phyloP scores from a whole-genome alignment of 345 rosid species.

The Camelina neglecta region DNA sequence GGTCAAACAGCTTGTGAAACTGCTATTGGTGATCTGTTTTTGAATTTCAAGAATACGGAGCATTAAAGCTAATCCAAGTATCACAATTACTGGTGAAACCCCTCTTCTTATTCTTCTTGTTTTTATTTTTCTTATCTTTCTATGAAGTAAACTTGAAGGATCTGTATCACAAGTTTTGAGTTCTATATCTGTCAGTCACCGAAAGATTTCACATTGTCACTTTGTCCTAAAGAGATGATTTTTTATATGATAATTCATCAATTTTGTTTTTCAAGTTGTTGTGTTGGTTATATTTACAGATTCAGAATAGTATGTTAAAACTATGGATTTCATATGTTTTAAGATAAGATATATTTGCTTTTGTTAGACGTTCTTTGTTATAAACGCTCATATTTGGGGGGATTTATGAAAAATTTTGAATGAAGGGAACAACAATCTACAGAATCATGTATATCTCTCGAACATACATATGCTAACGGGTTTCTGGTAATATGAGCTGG shows the following conservation, averaged over 20 bases:
- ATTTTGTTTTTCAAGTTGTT: constrained; percentile 10
- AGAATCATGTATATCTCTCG: background rate
- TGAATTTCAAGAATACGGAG: constrained; percentile 56
- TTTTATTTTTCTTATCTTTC: constrained; percentile 1
- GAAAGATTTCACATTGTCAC: constrained; percentile 6
- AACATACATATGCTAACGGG: background rate
- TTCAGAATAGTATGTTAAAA: constrained; percentile 13
- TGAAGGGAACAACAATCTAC: background rate
- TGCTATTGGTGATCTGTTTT: constrained; percentile 62
- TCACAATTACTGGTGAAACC: constrained; percentile 26
- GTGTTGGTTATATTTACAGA: background rate
- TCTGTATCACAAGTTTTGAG: constrained; percentile 20
- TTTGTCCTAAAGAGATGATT: constrained; percentile 26
- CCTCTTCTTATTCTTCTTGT: constrained; percentile 5
- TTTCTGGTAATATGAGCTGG: background rate
- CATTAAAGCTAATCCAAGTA: constrained; percentile 20
- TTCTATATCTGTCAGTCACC: constrained; percentile 4
- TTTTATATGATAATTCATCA: constrained; percentile 18
- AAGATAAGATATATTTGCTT: background rate
- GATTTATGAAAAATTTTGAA: background rate
- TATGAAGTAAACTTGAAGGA: constrained; percentile 24
- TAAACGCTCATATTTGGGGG: background rate
- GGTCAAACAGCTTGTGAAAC: constrained; percentile 70
- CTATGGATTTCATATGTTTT: background rate
- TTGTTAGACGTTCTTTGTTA: background rate